phyloP scores from a whole-genome alignment of 208 protist genomes.

The Trypanosoma platydactyli region DNA sequence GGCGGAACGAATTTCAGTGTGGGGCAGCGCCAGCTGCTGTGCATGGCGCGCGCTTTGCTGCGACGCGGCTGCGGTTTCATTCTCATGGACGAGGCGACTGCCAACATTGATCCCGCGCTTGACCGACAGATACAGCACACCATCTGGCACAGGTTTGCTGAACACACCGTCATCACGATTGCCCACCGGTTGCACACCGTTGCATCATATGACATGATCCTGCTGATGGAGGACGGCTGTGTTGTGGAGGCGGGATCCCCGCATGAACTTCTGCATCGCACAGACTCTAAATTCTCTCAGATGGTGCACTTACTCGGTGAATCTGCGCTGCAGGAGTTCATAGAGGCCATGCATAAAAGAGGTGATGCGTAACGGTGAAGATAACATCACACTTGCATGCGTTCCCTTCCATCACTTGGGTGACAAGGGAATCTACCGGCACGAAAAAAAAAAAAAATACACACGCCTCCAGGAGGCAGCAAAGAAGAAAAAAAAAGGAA shows the following conservation, averaged over 20 bases:
- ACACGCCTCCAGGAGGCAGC: no score
- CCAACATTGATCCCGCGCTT: conserved; percentile 27
- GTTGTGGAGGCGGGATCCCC: conserved; percentile 58
- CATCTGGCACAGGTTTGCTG: conserved; percentile 39
- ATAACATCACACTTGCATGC: no score
- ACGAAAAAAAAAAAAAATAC: no score
- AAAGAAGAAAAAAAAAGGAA: no score
- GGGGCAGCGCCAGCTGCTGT: conserved; percentile 35
- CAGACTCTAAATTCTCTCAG: conserved; percentile 27
- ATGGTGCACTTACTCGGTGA: conserved; percentile 29
- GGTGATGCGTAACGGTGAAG: no score
- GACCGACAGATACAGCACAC: conserved; percentile 43
- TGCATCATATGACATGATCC: conserved; percentile 48
- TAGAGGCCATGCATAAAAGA: conserved; percentile 2
- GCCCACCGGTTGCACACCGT: conserved; percentile 69
- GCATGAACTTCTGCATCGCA: conserved; percentile 38
- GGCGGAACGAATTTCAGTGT: conserved; percentile 33
- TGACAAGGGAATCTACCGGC: no score
- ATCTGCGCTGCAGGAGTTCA: conserved; percentile 18
- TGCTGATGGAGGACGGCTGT: conserved; percentile 50
- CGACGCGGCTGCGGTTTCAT: conserved; percentile 21
- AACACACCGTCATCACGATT: conserved; percentile 71
- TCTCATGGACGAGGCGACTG: conserved; percentile 39
- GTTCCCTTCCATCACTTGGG: no score
- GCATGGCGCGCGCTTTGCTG: conserved; percentile 30